phyloP scores from a whole-genome alignment of 1,284 basidiomycete genomes.

The Phylloboletellus chloephorus region DNA sequence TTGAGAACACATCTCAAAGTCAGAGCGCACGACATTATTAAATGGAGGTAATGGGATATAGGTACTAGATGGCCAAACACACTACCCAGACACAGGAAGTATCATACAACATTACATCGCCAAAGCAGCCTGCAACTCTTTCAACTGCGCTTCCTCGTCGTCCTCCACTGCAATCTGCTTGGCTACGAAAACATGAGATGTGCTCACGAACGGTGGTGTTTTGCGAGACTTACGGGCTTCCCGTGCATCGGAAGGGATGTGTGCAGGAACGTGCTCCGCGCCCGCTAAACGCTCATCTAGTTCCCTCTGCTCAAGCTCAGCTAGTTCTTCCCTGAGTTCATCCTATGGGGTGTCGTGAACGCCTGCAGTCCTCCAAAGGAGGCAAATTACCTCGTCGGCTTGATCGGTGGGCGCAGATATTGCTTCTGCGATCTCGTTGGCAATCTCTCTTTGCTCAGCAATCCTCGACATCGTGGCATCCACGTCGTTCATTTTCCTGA shows the following conservation, averaged over 20 bases:
- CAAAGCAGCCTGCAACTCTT: conserved; percentile 86
- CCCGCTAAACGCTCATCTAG: conserved; percentile 85
- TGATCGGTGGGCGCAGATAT: conserved; percentile 77
- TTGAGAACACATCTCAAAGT: conserved; percentile 20
- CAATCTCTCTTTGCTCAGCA: conserved; percentile 89
- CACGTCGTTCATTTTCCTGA: conserved; percentile 86
- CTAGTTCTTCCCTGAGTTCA: conserved; percentile 79
- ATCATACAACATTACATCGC: conserved; percentile 58
- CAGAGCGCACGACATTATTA: conserved; percentile 25
- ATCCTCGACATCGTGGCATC: conserved; percentile 90
- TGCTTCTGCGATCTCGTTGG: conserved; percentile 93
- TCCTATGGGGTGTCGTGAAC: conserved; percentile 47
- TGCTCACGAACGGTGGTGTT: conserved; percentile 2
- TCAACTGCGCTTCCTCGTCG: conserved; percentile 91
- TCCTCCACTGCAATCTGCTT: conserved; percentile 61
- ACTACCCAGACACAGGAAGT: conserved; percentile 14
- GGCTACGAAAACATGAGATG: conserved; percentile 13
- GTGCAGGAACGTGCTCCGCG: conserved; percentile 87
- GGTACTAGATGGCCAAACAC: conserved; percentile 30
- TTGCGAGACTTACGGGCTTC: conserved; percentile 48
- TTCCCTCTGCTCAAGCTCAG: conserved; percentile 88
- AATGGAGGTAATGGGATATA: conserved; percentile 29
- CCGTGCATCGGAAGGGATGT: conserved; percentile 66
- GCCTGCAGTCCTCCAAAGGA: conserved; percentile 3
- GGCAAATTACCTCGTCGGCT: conserved; percentile 67